Base-by-base conservation (phyloP, 106 monocot species). In the Allium sativum region DNA sequence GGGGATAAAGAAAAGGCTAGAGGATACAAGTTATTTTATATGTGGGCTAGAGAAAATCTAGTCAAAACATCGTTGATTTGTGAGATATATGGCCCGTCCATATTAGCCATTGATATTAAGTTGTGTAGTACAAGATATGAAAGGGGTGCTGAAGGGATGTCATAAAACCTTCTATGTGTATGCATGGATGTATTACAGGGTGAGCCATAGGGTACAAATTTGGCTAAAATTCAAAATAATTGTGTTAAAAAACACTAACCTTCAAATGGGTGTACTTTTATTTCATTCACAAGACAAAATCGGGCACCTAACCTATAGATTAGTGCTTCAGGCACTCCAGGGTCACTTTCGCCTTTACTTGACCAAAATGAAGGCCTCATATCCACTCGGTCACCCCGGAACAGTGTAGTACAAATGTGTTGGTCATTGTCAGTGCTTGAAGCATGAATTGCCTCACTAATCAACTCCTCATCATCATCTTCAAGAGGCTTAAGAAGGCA, bases 371-470 rank as follows among this genome's bases (percentile, higher is more conserved):
- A 81, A 44, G 81, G 78, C 18, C 53, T 48, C 44, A 21, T 46
- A 58, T 60, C 7, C 18, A 66, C 31, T 61, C 44, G 59, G 44
- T 78, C 64, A 41, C 14, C 50, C 15, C 72, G 58, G 21, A 69
- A 62, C 75, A 84, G 19, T 41, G 83, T 87, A 63, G 76, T 76
- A 6, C 73, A 70, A 48, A 86, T 83, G 55, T 72, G 64, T 65
- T 90, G 82, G 64, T 56, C 66, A 51, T 79, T 72, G 48, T 85
- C 81, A 65, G 88, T 93, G 68, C 84, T 88, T 22, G 93, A 88
- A 66, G 88, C 93, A 60, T 58, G 15, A 65, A 93, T 73, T 19
- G 84, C 17, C 3, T 62, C 47, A 59, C 50, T 9, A 48, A 78
- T 73, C 57, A 69, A 80, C 47, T 78, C 76, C 18, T 40, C 70